Evolutionary conservation across 345 rosid species (phyloP).

Genomic region (Eucalyptus grandis): DNA sequence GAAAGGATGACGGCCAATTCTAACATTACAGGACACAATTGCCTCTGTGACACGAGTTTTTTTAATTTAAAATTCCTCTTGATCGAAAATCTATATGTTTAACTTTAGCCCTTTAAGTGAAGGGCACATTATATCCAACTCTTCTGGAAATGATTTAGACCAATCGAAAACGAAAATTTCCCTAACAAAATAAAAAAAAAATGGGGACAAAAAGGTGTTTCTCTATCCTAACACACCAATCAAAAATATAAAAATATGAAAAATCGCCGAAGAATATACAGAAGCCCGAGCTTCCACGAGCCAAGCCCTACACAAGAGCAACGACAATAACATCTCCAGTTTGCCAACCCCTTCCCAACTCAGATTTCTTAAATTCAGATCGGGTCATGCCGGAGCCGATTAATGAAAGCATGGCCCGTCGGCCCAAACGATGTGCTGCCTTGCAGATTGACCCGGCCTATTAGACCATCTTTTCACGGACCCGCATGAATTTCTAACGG

Average conservation of each 20-base stretch:
- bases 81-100: neutral
- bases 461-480: neutral
- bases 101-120: neutral
- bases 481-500: neutral
- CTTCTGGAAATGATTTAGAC: neutral
- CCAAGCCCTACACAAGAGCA: neutral
- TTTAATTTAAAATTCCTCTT: too few relatives aligned
- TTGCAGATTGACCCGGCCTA: neutral
- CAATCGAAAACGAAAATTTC: neutral
- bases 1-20: neutral
- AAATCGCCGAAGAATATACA: neutral
- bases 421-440: neutral
- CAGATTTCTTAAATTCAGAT: neutral
- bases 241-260: neutral
- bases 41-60: too few relatives aligned
- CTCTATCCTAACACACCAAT: neutral
- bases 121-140: neutral
- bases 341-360: neutral
- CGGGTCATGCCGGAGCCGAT: neutral
- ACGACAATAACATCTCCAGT: neutral
- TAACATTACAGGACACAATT: neutral
- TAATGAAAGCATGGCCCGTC: neutral
- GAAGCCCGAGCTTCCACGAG: neutral
- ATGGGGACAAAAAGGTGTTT: too few relatives aligned
- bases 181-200: neutral